Conservation (phyloP, 805 yeast species). For the Yarrowia osloensis region DNA sequence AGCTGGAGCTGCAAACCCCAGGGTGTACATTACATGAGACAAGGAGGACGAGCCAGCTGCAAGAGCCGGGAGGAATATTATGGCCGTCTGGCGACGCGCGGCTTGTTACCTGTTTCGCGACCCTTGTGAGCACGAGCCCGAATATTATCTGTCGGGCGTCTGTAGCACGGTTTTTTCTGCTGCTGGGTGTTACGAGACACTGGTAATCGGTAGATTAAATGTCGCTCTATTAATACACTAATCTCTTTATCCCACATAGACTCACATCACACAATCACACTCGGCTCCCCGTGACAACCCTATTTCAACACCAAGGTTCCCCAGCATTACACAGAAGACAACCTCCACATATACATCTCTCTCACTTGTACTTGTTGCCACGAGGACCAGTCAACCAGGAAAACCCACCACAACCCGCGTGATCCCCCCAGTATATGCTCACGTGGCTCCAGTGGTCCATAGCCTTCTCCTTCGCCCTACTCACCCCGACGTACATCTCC, state of each 20-base stretch:
- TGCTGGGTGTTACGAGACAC: not conserved
- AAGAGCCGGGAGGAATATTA: not conserved
- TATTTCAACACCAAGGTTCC: constrained; percentile 30
- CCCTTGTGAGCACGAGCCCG: not conserved
- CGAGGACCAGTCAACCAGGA: not conserved
- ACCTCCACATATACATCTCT: not conserved
- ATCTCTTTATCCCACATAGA: constrained; percentile 9
- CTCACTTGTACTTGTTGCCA: not conserved
- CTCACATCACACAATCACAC: constrained; percentile 27
- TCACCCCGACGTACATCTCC: constrained; percentile 1
- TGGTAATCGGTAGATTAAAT: not conserved
- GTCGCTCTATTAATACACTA: constrained; percentile 15
- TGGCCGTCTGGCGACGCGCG: not conserved
- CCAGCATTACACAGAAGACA: not conserved
- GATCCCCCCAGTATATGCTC: constrained; percentile 5
- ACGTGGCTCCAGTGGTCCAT: constrained; percentile 22
- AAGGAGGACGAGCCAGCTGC: not conserved
- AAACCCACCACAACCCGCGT: not conserved
- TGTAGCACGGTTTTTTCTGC: not conserved
- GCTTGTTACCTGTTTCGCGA: not conserved
- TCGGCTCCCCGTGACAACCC: constrained; percentile 27
- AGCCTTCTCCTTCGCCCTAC: not conserved
- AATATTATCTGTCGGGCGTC: not conserved
- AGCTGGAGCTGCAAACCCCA: not conserved
- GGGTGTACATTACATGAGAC: not conserved